Conservation (phyloP, 2,329 filamentous ascomycete species). For the Sclerotiophoma versabilis region DNA sequence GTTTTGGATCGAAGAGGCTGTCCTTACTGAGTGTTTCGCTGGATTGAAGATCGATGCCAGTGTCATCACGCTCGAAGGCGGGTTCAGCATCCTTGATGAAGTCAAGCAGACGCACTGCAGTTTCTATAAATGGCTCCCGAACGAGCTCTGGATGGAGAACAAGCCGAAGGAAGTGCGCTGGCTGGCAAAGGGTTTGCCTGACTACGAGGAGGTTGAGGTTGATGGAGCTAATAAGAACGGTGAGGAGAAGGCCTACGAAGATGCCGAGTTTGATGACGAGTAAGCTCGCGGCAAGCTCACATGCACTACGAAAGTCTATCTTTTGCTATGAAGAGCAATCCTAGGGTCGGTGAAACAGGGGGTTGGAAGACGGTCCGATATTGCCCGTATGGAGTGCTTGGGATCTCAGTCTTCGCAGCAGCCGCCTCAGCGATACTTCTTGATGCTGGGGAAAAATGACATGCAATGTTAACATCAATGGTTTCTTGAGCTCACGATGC, state of each 20-base stretch:
- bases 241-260: constrained; percentile 26
- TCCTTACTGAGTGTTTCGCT: constrained; percentile 64
- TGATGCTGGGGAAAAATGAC: background rate
- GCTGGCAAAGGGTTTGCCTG: constrained; percentile 29
- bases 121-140: constrained; percentile 55
- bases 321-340: background rate
- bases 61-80: constrained; percentile 33
- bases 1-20: constrained; percentile 73
- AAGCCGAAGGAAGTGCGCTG: constrained; percentile 40
- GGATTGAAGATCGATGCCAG: constrained; percentile 61
- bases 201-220: constrained; percentile 24
- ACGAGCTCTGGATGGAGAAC: constrained; percentile 49
- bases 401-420: background rate
- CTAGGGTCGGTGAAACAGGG: constrained; percentile 12
- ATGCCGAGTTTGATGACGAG: constrained; percentile 22
- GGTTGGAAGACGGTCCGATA: background rate
- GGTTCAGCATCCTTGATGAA: constrained; percentile 47
- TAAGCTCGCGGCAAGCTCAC: constrained; percentile 11
- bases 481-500: background rate
- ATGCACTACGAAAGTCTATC: background rate
- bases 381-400: background rate
- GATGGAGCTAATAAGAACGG: constrained; percentile 12
- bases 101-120: constrained; percentile 50
- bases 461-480: background rate
- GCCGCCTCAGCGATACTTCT: background rate